These are phyloP conservation scores for Tolypocladium endophyticum DNA, from an alignment of 2,329 filamentous ascomycete species.

Conservation along the genomic window DNA sequence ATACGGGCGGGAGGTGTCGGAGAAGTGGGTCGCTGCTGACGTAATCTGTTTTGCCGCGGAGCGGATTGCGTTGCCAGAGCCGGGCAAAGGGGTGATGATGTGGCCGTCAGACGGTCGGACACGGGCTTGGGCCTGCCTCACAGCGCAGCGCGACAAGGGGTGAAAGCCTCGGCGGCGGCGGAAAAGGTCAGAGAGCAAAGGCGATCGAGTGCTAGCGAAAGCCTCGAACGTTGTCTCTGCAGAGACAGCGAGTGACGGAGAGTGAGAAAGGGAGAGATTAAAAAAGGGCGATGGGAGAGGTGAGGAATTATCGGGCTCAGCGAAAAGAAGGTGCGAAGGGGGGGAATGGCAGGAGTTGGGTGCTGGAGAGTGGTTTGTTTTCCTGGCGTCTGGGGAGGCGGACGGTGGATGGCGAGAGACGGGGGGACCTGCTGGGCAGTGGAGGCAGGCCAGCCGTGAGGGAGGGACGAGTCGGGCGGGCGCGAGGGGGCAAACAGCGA, in stretches of 20 bases:
- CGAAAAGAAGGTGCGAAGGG: slow-evolving; percentile 15
- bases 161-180: neutral
- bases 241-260: slow-evolving; percentile 11
- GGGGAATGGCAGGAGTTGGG: slow-evolving; percentile 10
- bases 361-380: slow-evolving; percentile 5
- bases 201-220: slow-evolving; percentile 39
- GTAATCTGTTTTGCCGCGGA: slow-evolving; percentile 15
- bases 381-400: slow-evolving; percentile 2
- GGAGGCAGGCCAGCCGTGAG: neutral
- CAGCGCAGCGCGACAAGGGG: slow-evolving; percentile 3
- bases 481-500: neutral
- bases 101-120: slow-evolving; percentile 14
- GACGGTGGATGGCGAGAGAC: neutral
- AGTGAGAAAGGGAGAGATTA: slow-evolving; percentile 12
- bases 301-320: slow-evolving; percentile 9
- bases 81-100: slow-evolving; percentile 20
- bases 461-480: neutral
- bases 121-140: neutral
- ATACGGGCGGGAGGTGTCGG: slow-evolving; percentile 7
- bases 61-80: slow-evolving; percentile 9
- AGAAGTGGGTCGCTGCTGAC: slow-evolving; percentile 15
- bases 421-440: neutral
- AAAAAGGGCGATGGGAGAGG: slow-evolving; percentile 14
- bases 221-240: slow-evolving; percentile 24
- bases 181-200: slow-evolving; percentile 2